phyloP scores from a whole-genome alignment of 1,139 yeast genomes.

The Yamadazyma dendronema region DNA sequence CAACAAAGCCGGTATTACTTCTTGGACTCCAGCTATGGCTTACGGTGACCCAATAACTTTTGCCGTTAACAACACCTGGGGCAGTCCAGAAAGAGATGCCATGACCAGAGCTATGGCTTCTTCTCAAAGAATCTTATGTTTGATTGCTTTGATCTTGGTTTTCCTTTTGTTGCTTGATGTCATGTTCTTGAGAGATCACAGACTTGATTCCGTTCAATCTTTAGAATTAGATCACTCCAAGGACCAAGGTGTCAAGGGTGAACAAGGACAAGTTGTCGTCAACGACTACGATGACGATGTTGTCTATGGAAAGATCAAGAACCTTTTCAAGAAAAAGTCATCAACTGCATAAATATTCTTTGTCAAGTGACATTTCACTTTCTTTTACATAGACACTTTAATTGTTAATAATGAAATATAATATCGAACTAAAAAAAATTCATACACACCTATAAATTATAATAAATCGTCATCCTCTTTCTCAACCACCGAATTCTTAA shows the following conservation, averaged over 20 bases:
- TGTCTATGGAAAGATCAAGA: constrained; percentile 12
- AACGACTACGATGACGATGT: constrained; percentile 38
- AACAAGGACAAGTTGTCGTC: constrained; percentile 39
- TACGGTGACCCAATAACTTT: constrained; percentile 54
- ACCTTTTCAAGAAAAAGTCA: constrained; percentile 6
- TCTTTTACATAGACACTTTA: not conserved
- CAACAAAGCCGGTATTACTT: constrained; percentile 12
- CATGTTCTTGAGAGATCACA: constrained; percentile 55
- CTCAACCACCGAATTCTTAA: constrained; percentile 71
- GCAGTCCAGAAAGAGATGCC: constrained; percentile 55
- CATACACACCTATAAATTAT: constrained; percentile 6
- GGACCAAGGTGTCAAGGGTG: constrained; percentile 23
- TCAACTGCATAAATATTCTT: not conserved
- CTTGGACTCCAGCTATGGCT: constrained; percentile 42
- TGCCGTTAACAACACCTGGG: constrained; percentile 51
- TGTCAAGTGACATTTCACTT: too few species aligned
- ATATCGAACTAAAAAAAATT: not conserved
- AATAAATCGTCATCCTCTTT: constrained; percentile 64
- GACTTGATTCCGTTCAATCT: constrained; percentile 39
- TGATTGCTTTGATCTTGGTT: constrained; percentile 57
- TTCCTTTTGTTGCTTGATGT: constrained; percentile 50
- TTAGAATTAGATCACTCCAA: constrained; percentile 27
- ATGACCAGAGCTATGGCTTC: constrained; percentile 58
- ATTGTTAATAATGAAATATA: not conserved
- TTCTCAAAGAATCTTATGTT: constrained; percentile 56